A percentile compares a stretch with the other conserved stretches of the same genome.
These are phyloP conservation scores for Paxillus rubicundulus DNA, from an alignment of 768 basidiomycete genomes.

Conservation along the genomic window DNA sequence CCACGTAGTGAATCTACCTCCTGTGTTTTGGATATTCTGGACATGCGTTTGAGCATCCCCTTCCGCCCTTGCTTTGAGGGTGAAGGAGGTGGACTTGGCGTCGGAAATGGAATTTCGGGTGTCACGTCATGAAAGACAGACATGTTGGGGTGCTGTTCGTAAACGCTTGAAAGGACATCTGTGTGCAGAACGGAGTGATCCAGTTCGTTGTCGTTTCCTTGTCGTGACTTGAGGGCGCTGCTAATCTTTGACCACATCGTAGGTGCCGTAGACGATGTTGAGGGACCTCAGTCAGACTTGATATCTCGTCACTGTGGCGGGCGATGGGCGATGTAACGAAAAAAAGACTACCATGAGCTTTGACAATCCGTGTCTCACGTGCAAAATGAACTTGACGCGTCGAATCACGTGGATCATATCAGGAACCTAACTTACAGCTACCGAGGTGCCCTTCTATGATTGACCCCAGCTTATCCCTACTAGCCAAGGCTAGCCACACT, in stretches of 20 bases:
- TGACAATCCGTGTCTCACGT: conserved; percentile 21
- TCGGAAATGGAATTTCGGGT: conserved; percentile 29
- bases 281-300: background rate
- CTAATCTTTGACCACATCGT: conserved; percentile 64
- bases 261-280: background rate
- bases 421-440: too few species aligned
- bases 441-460: too few species aligned
- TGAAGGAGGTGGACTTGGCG: conserved; percentile 44
- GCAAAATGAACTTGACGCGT: conserved; percentile 28
- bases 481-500: too few species aligned
- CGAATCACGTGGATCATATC: background rate
- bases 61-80: conserved; percentile 48
- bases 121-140: conserved; percentile 49
- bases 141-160: conserved; percentile 60
- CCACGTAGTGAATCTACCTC: conserved; percentile 32
- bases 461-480: too few species aligned
- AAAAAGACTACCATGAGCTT: background rate
- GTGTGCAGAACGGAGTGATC: conserved; percentile 16
- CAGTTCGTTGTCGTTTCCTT: conserved; percentile 20
- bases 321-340: background rate
- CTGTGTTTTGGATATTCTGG: conserved; percentile 41
- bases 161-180: conserved; percentile 50
- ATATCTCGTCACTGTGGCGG: background rate
- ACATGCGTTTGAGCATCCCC: conserved; percentile 54
- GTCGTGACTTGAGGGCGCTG: conserved; percentile 49